phyloP scores from a whole-genome alignment of 108 stramenopile genomes.

The Pseudonitzschia delicatissima region DNA sequence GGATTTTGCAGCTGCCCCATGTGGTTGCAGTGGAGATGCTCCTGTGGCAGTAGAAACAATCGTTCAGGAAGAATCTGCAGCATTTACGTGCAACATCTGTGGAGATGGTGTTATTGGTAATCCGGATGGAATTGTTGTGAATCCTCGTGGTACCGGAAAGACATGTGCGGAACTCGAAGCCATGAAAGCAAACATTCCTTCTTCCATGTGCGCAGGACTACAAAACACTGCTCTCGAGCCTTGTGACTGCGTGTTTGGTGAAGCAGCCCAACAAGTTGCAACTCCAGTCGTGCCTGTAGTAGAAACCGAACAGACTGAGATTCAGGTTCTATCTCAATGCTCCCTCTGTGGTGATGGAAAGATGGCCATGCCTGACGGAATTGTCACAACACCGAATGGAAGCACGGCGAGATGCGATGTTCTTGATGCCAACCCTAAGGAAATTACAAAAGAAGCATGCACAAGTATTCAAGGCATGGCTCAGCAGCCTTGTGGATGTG shows the following conservation, averaged over 20 bases:
- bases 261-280: not conserved
- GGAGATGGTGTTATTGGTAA: slow-evolving; percentile 7
- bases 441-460: not conserved
- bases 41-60: not conserved
- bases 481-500: slow-evolving; percentile 1
- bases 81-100: slow-evolving; percentile 10
- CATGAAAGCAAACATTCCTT: slow-evolving; percentile 1
- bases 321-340: slow-evolving; percentile 8
- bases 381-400: slow-evolving; percentile 9
- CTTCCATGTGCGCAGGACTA: not conserved
- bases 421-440: not conserved
- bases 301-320: not conserved
- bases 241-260: slow-evolving; percentile 11
- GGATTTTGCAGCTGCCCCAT: not conserved
- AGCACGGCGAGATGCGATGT: slow-evolving; percentile 5
- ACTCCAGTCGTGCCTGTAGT: not conserved
- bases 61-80: not conserved
- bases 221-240: slow-evolving; percentile 10
- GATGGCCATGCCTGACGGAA: slow-evolving; percentile 14
- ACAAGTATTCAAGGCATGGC: slow-evolving; percentile 2
- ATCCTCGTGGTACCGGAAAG: not conserved
- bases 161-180: slow-evolving; percentile 7
- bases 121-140: slow-evolving; percentile 8
- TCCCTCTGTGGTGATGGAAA: slow-evolving; percentile 21
- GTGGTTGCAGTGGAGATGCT: slow-evolving; percentile 1